Evolutionary conservation across 176 grass and related monocot genomes (phyloP).

Genomic region (Elaeis guineensis): DNA sequence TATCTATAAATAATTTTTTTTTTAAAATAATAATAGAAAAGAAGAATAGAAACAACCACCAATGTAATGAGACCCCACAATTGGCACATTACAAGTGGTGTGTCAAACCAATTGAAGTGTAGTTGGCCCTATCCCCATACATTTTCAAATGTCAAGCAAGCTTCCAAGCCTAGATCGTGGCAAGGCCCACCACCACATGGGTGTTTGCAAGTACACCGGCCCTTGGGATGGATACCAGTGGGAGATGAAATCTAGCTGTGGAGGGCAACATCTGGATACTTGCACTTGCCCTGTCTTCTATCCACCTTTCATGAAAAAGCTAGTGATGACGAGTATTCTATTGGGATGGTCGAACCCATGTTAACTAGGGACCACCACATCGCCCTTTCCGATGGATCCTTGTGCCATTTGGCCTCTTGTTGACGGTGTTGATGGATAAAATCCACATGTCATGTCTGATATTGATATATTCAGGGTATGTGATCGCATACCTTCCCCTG

Average conservation of each 20-base stretch:
- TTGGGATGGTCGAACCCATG: background rate
- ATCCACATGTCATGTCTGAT: background rate
- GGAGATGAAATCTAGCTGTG: background rate
- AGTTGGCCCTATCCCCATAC: background rate
- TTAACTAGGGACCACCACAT: background rate
- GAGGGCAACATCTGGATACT: background rate
- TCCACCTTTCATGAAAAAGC: background rate
- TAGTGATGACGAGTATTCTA: background rate
- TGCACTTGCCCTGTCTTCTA: background rate
- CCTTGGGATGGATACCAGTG: background rate
- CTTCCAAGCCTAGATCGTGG: background rate
- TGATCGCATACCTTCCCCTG: no score
- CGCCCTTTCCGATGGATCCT: background rate
- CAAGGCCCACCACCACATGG: conserved; percentile 4
- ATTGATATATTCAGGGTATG: background rate
- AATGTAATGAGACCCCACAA: background rate
- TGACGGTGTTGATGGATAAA: background rate
- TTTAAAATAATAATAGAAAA: no score
- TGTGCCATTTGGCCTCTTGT: background rate
- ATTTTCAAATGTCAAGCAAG: background rate
- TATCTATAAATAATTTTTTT: no score
- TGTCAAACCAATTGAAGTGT: background rate
- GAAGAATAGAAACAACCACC: no score
- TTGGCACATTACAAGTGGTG: background rate
- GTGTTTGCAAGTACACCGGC: background rate